These are phyloP conservation scores for Sarocladium oryzae DNA, from an alignment of 2,329 filamentous ascomycete species.

Conservation along the genomic window DNA sequence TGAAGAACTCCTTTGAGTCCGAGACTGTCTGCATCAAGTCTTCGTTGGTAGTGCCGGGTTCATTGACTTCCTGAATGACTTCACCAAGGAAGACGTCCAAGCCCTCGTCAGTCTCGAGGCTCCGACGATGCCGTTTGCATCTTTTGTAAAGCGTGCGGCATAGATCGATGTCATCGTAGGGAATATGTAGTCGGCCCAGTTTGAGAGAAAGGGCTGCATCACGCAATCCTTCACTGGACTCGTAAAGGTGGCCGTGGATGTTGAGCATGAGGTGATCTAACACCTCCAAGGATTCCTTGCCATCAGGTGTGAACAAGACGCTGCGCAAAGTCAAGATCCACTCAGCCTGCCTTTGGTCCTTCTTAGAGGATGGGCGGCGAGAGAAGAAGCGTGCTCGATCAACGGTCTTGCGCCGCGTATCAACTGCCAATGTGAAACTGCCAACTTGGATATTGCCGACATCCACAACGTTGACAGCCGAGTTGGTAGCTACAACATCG, in stretches of 20 bases:
- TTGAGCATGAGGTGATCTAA: conserved; percentile 85
- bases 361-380: conserved; percentile 56
- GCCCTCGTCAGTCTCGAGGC: conserved; percentile 32
- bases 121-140: conserved; percentile 21
- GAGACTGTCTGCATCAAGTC: conserved; percentile 76
- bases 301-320: conserved; percentile 81
- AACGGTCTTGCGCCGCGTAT: conserved; percentile 86
- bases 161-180: conserved; percentile 74
- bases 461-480: conserved; percentile 67
- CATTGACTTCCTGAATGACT: conserved; percentile 67
- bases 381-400: conserved; percentile 86
- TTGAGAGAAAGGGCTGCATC: conserved; percentile 90
- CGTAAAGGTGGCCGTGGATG: conserved; percentile 84
- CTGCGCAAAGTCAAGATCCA: conserved; percentile 87
- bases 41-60: conserved; percentile 58
- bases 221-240: conserved; percentile 75
- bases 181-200: conserved; percentile 81
- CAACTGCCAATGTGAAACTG: conserved; percentile 76
- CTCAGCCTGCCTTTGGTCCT: conserved; percentile 68
- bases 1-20: conserved; percentile 86
- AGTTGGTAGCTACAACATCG: conserved; percentile 79
- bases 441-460: conserved; percentile 83
- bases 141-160: conserved; percentile 53
- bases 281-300: conserved; percentile 77
- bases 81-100: conserved; percentile 62